Evolutionary conservation across 2,329 filamentous ascomycete genomes (phyloP).

Genomic region (Botrytis fabae): DNA sequence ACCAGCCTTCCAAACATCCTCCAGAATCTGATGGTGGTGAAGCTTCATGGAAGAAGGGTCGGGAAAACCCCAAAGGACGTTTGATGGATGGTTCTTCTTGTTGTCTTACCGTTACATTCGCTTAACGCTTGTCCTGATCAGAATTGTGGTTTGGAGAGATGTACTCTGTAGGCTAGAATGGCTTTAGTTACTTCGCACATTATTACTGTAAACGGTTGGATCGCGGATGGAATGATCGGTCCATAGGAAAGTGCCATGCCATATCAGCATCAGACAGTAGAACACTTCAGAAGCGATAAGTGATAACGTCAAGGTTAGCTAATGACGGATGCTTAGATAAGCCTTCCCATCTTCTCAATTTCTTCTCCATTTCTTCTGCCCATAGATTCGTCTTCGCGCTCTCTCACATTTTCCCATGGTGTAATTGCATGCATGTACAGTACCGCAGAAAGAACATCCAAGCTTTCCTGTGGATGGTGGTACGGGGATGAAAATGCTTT

Average conservation of each 20-base stretch:
- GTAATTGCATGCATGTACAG: not conserved
- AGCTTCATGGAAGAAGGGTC: not conserved
- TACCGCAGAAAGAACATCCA: not conserved
- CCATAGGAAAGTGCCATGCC: too few relatives aligned
- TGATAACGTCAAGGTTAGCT: too few relatives aligned
- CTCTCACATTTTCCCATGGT: not conserved
- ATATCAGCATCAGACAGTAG: too few relatives aligned
- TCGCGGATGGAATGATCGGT: not conserved
- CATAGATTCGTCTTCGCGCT: not conserved
- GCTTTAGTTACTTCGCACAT: too few relatives aligned
- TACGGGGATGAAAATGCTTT: not conserved
- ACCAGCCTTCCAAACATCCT: not conserved
- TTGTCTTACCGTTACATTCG: slow-evolving; percentile 9
- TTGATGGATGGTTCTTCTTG: slow-evolving; percentile 1
- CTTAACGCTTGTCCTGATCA: slow-evolving; percentile 1
- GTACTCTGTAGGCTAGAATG: too few relatives aligned
- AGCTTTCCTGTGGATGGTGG: not conserved
- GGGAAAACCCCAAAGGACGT: not conserved
- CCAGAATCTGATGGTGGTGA: not conserved
- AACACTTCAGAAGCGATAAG: not conserved
- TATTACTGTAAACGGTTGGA: not conserved
- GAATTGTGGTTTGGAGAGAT: not conserved
- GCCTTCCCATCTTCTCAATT: not conserved
- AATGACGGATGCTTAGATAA: not conserved
- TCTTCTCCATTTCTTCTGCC: not conserved